Conservation (phyloP, 2,329 filamentous ascomycete species). For the Meredithiella fracta region DNA sequence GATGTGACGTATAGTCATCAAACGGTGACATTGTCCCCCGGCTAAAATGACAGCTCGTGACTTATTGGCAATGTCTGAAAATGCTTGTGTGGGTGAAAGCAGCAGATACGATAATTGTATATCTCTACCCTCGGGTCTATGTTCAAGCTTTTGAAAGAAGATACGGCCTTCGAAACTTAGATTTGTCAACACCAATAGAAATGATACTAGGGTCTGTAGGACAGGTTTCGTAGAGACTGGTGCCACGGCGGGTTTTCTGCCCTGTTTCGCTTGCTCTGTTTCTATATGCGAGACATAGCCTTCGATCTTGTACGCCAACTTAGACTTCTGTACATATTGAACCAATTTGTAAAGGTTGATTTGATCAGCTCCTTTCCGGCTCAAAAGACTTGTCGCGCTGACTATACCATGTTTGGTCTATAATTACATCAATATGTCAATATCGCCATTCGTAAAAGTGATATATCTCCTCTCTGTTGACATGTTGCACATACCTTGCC, state of each 20-base stretch:
- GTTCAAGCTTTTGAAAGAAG: slow-evolving; percentile 38
- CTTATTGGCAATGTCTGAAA: slow-evolving; percentile 69
- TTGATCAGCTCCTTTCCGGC: slow-evolving; percentile 78
- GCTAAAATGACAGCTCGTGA: slow-evolving; percentile 79
- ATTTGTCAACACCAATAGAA: slow-evolving; percentile 73
- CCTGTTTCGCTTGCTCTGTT: slow-evolving; percentile 26
- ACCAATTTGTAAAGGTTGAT: slow-evolving; percentile 86
- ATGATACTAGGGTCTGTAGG: slow-evolving; percentile 38
- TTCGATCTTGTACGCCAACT: slow-evolving; percentile 86
- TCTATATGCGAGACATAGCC: slow-evolving; percentile 57
- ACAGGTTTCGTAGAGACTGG: slow-evolving; percentile 28
- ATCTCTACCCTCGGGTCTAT: slow-evolving; percentile 21
- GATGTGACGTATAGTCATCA: slow-evolving; percentile 69
- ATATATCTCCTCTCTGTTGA: not conserved
- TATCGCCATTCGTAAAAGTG: not conserved
- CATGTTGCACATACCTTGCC: slow-evolving; percentile 26
- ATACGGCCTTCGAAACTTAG: slow-evolving; percentile 55
- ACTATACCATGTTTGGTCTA: slow-evolving; percentile 47
- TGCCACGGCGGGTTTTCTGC: slow-evolving; percentile 14
- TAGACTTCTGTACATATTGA: slow-evolving; percentile 77
- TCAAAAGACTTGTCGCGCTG: slow-evolving; percentile 54
- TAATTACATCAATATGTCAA: not conserved
- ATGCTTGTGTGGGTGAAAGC: slow-evolving; percentile 79
- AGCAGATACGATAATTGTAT: slow-evolving; percentile 68
- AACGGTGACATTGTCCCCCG: slow-evolving; percentile 98